Conservation (phyloP, 108 stramenopile species). For the Cylindrotheca closterium region DNA sequence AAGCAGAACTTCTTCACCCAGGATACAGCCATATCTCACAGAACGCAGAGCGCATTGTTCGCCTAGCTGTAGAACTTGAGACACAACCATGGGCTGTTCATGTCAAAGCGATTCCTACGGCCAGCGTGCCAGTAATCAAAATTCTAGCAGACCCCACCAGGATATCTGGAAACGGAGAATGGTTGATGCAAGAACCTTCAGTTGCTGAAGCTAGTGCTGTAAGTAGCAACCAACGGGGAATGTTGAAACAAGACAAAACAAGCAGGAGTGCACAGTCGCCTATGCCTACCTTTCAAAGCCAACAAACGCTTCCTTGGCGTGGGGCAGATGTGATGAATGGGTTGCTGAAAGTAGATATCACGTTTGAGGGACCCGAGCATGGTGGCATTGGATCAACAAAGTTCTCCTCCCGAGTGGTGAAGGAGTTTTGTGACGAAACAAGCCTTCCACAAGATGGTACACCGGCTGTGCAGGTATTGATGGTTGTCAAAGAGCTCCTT, state of each 20-base stretch:
- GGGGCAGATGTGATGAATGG: slow-evolving; percentile 88
- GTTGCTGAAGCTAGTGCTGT: not conserved
- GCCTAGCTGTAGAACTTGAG: slow-evolving; percentile 81
- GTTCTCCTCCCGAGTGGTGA: slow-evolving; percentile 73
- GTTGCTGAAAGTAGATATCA: slow-evolving; percentile 88
- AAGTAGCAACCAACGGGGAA: slow-evolving; percentile 4
- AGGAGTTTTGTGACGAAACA: slow-evolving; percentile 71
- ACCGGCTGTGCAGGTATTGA: slow-evolving; percentile 74
- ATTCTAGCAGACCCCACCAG: slow-evolving; percentile 83
- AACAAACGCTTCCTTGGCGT: slow-evolving; percentile 63
- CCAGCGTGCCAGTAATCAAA: slow-evolving; percentile 86
- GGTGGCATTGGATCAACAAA: slow-evolving; percentile 90
- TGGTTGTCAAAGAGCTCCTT: slow-evolving; percentile 90
- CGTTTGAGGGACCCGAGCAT: slow-evolving; percentile 92
- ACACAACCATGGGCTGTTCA: slow-evolving; percentile 86
- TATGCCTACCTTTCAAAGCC: slow-evolving; percentile 29
- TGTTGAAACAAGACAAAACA: not conserved
- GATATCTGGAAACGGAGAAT: slow-evolving; percentile 25
- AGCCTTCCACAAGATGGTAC: slow-evolving; percentile 64
- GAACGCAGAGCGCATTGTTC: slow-evolving; percentile 72
- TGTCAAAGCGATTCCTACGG: slow-evolving; percentile 88
- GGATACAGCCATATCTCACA: slow-evolving; percentile 49
- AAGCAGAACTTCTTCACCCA: slow-evolving; percentile 17
- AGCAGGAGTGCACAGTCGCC: slow-evolving; percentile 9
- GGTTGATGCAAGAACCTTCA: slow-evolving; percentile 28